These are phyloP conservation scores for Apiospora aurea DNA, from an alignment of 2,329 filamentous ascomycete genomes.

Conservation along the genomic window DNA sequence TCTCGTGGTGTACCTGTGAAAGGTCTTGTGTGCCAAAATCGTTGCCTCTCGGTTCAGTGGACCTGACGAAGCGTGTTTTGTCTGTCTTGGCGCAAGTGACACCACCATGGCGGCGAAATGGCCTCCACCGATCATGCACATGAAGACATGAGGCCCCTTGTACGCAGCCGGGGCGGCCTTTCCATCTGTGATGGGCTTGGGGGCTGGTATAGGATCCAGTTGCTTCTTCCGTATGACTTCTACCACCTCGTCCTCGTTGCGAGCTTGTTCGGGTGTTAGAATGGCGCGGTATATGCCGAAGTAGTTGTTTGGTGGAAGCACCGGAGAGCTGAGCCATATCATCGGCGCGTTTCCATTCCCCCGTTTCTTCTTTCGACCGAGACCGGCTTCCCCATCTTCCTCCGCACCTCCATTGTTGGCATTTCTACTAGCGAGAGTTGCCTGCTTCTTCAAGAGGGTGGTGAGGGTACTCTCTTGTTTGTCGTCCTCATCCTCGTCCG, in stretches of 20 bases:
- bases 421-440: constrained; percentile 68
- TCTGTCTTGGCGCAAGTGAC: constrained; percentile 80
- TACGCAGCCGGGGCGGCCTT: constrained; percentile 53
- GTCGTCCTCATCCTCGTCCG: constrained; percentile 57
- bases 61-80: constrained; percentile 70
- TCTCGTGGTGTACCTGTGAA: constrained; percentile 95
- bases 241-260: constrained; percentile 65
- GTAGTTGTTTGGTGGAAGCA: constrained; percentile 78
- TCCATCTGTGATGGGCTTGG: constrained; percentile 64
- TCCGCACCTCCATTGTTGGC: constrained; percentile 53
- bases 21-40: constrained; percentile 94
- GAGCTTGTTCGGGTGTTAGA: constrained; percentile 75
- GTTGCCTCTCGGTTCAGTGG: constrained; percentile 84
- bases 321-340: constrained; percentile 83
- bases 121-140: constrained; percentile 98
- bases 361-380: constrained; percentile 56
- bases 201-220: constrained; percentile 65
- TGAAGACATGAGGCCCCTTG: constrained; percentile 84
- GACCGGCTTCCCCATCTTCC: constrained; percentile 54
- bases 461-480: constrained; percentile 77
- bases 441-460: constrained; percentile 82
- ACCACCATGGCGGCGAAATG: constrained; percentile 98
- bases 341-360: constrained; percentile 75
- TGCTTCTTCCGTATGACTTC: constrained; percentile 80
- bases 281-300: constrained; percentile 87